phyloP scores from a whole-genome alignment of 345 rosid species.

The Arabis alpina region DNA sequence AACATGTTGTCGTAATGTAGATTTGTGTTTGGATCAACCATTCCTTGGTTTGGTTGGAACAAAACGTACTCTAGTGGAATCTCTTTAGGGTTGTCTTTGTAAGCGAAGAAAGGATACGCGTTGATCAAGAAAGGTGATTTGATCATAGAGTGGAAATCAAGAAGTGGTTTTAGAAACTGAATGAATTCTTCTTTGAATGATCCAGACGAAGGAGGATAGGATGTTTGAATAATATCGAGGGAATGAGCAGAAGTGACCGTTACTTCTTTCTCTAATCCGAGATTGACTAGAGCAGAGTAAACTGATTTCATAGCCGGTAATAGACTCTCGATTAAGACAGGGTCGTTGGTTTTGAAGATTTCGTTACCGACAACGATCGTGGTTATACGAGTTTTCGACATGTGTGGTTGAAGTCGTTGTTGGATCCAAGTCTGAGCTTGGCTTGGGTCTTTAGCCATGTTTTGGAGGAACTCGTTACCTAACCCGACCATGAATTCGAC shows the following conservation, averaged over 20 bases:
- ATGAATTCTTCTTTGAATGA: slow-evolving; percentile 62
- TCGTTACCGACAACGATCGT: slow-evolving; percentile 85
- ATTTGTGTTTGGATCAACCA: slow-evolving; percentile 60
- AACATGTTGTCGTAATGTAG: slow-evolving; percentile 88
- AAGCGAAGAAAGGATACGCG: slow-evolving; percentile 88
- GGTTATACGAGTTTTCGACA: slow-evolving; percentile 61
- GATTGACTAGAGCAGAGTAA: slow-evolving; percentile 49
- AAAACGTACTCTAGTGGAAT: slow-evolving; percentile 70
- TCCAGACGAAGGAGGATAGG: slow-evolving; percentile 83
- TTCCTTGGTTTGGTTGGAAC: slow-evolving; percentile 80
- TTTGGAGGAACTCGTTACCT: slow-evolving; percentile 61
- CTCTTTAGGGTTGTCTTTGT: slow-evolving; percentile 61
- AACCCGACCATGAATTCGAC: slow-evolving; percentile 79
- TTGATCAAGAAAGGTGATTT: slow-evolving; percentile 81
- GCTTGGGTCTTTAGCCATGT: slow-evolving; percentile 58
- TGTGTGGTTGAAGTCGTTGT: slow-evolving; percentile 62
- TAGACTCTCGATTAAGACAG: slow-evolving; percentile 43
- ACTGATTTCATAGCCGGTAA: slow-evolving; percentile 85
- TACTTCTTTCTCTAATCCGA: slow-evolving; percentile 72
- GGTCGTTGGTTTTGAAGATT: slow-evolving; percentile 57
- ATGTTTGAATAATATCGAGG: slow-evolving; percentile 51
- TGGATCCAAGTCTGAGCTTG: slow-evolving; percentile 74
- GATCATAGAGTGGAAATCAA: slow-evolving; percentile 66
- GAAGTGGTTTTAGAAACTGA: slow-evolving; percentile 56
- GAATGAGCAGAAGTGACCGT: slow-evolving; percentile 77